Percentiles rank a stretch among this genome's conserved stretches.
Conservation (phyloP, 2,329 filamentous ascomycete genomes). For the Rachicladosporium sp. region DNA sequence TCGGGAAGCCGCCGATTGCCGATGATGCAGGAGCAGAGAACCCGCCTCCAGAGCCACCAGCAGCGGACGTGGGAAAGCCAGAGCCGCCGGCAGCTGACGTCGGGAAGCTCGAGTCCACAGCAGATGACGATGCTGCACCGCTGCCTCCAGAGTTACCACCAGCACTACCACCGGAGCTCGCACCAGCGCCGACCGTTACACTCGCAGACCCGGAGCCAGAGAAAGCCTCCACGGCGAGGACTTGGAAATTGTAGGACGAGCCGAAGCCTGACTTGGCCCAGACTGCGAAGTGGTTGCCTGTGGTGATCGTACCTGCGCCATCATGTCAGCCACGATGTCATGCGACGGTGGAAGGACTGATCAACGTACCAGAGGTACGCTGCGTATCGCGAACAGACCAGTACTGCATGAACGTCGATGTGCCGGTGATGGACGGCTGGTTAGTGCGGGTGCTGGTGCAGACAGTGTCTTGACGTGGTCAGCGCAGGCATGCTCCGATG, state of each 20-base stretch:
- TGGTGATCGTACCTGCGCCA: conserved; percentile 11
- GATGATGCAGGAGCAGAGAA: background rate
- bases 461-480: conserved; percentile 17
- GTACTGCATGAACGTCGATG: conserved; percentile 30
- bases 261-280: conserved; percentile 10
- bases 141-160: background rate
- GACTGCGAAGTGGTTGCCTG: conserved; percentile 10
- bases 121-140: background rate
- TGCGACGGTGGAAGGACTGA: too few relatives aligned
- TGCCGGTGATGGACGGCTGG: conserved; percentile 28
- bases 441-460: conserved; percentile 26
- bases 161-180: conserved; percentile 2
- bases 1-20: background rate
- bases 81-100: background rate
- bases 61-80: background rate
- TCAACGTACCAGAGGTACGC: conserved; percentile 16
- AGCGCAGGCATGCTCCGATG: too few relatives aligned
- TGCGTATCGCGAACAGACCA: conserved; percentile 28
- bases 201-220: conserved; percentile 11
- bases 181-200: conserved; percentile 9
- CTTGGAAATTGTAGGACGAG: conserved; percentile 16
- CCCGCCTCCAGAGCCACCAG: conserved; percentile 1
- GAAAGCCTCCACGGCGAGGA: conserved; percentile 14
- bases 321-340: conserved; percentile 17
- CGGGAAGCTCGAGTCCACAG: background rate